These are phyloP conservation scores for Zelopaecilomyces penicillatus DNA, from an alignment of 2,329 filamentous ascomycete species.

Conservation along the genomic window DNA sequence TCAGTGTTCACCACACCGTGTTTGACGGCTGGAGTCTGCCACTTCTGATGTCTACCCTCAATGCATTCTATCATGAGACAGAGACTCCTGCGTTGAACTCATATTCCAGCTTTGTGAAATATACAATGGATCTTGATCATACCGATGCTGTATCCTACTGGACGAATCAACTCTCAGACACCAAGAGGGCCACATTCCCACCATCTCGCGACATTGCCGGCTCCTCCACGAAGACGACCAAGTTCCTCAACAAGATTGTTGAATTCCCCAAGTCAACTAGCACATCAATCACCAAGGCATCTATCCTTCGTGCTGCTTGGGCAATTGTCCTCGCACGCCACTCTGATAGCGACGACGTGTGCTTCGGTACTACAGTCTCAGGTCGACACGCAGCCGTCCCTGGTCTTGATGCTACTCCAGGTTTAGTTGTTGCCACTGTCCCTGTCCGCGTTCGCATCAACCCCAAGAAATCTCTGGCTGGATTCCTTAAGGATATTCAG, in stretches of 20 bases:
- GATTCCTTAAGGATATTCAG: constrained; percentile 8
- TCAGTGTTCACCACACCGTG: constrained; percentile 19
- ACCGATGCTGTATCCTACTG: not conserved
- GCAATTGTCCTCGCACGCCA: constrained; percentile 13
- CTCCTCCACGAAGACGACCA: not conserved
- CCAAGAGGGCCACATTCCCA: constrained; percentile 2
- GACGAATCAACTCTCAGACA: constrained; percentile 1
- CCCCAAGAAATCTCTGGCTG: constrained; percentile 4
- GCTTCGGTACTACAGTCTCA: constrained; percentile 16
- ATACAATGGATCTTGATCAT: not conserved
- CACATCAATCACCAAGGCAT: constrained; percentile 7
- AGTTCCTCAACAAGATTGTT: constrained; percentile 1
- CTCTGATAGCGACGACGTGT: constrained; percentile 10
- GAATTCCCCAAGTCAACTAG: not conserved
- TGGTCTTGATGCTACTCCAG: constrained; percentile 10
- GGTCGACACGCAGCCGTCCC: constrained; percentile 11
- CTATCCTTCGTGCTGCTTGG: constrained; percentile 15
- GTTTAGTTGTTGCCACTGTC: constrained; percentile 11
- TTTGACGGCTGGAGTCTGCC: constrained; percentile 22
- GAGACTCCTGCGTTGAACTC: not conserved
- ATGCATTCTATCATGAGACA: constrained; percentile 4
- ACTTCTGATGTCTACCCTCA: constrained; percentile 11
- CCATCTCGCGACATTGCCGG: not conserved
- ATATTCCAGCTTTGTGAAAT: constrained; percentile 2
- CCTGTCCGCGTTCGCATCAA: constrained; percentile 10